These are phyloP conservation scores for Hydnomerulius pinastri DNA, from an alignment of 768 basidiomycete species.

Conservation along the genomic window DNA sequence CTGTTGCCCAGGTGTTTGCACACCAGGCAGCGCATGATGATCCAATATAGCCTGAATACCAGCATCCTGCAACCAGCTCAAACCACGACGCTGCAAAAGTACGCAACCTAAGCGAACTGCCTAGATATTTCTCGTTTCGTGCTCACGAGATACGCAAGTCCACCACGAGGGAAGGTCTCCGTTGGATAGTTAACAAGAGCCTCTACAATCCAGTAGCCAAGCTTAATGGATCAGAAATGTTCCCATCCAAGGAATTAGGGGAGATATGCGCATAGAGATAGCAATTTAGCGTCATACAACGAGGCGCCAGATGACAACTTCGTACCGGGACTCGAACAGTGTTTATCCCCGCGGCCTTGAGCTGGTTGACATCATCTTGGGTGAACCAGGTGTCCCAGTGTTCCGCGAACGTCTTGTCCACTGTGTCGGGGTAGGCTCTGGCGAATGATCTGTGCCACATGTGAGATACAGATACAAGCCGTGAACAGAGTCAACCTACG, in stretches of 20 bases:
- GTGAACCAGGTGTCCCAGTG: constrained; percentile 83
- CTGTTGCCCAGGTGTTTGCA: constrained; percentile 57
- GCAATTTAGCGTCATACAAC: not conserved
- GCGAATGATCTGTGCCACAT: constrained; percentile 51
- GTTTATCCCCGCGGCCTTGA: constrained; percentile 62
- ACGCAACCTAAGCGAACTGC: not conserved
- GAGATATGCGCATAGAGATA: too few relatives aligned
- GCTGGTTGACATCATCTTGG: constrained; percentile 55
- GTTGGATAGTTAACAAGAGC: constrained; percentile 58
- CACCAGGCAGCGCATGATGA: constrained; percentile 74
- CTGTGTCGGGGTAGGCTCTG: constrained; percentile 56
- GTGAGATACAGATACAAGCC: not conserved
- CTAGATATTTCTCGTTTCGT: not conserved
- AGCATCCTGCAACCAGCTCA: constrained; percentile 58
- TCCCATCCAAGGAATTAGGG: too few relatives aligned
- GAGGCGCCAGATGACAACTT: not conserved
- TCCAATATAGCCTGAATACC: constrained; percentile 69
- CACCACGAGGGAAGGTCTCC: constrained; percentile 72
- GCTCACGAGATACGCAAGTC: constrained; percentile 62
- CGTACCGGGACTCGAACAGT: constrained; percentile 76
- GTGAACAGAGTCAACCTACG: constrained; percentile 39
- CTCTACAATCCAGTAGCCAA: constrained; percentile 85
- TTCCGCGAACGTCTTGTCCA: constrained; percentile 55
- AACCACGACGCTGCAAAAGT: constrained; percentile 55
- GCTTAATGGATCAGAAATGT: constrained; percentile 37